Evolutionary conservation across 371 early-diverging fungal species (phyloP).

Genomic region (Syncephalis plumigaleata): DNA sequence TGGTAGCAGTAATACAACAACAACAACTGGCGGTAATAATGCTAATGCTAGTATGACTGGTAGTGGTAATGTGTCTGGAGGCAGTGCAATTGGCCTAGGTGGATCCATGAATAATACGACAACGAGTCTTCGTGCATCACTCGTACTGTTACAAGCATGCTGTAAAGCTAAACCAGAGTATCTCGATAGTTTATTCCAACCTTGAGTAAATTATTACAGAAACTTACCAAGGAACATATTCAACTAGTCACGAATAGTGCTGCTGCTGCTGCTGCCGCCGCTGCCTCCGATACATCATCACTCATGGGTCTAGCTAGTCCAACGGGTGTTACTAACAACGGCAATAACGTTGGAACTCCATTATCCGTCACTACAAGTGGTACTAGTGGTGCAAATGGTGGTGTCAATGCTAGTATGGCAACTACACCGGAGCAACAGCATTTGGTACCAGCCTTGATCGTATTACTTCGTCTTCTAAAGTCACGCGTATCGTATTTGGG

Average conservation of each 20-base stretch:
- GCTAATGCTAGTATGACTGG: neutral
- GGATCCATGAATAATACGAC: conserved; percentile 11
- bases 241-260: conserved; percentile 11
- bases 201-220: conserved; percentile 65
- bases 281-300: too few species aligned
- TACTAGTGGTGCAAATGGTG: too few species aligned
- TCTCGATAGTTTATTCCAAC: conserved; percentile 53
- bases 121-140: conserved; percentile 45
- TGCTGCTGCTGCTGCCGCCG: too few species aligned
- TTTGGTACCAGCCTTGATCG: neutral
- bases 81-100: conserved; percentile 28
- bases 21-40: too few species aligned
- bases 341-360: too few species aligned
- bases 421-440: too few species aligned
- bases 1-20: neutral
- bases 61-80: conserved; percentile 20
- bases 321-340: too few species aligned
- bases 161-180: conserved; percentile 44
- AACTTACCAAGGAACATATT: conserved; percentile 64
- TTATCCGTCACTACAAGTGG: too few species aligned
- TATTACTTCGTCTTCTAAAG: conserved; percentile 45
- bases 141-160: conserved; percentile 55
- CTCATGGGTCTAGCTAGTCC: too few species aligned
- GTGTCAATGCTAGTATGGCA: too few species aligned
- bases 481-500: conserved; percentile 59